These are phyloP conservation scores for Melanomma pulvis-pyrius DNA, from an alignment of 495 filamentous ascomycete species.

Conservation along the genomic window DNA sequence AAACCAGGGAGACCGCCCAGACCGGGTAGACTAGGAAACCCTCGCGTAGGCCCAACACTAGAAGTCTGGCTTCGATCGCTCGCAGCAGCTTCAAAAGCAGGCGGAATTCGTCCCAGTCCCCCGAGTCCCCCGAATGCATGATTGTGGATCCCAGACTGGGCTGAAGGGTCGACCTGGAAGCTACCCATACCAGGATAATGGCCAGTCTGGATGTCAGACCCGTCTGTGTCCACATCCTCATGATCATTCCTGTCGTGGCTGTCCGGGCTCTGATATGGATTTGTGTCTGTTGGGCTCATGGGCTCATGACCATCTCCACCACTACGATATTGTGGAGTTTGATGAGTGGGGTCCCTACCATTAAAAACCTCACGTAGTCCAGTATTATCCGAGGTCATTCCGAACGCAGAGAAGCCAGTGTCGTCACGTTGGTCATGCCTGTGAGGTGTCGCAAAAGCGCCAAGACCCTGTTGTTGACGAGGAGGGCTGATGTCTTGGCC, in stretches of 20 bases:
- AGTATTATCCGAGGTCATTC: constrained; percentile 75
- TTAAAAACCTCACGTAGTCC: constrained; percentile 66
- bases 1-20: constrained; percentile 62
- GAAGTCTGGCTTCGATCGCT: constrained; percentile 88
- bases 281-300: constrained; percentile 91
- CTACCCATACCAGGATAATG: constrained; percentile 61
- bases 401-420: constrained; percentile 65
- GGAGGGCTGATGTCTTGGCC: constrained; percentile 73
- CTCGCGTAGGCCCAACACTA: constrained; percentile 72
- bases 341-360: constrained; percentile 61
- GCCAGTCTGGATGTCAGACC: constrained; percentile 58
- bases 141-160: constrained; percentile 6
- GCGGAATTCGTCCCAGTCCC: constrained; percentile 38
- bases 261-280: constrained; percentile 95
- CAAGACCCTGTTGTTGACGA: constrained; percentile 46
- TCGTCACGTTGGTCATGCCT: constrained; percentile 57
- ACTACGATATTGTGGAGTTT: constrained; percentile 54
- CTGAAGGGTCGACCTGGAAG: constrained; percentile 54
- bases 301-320: constrained; percentile 60
- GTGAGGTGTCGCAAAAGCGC: constrained; percentile 59
- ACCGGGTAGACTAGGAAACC: constrained; percentile 67
- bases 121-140: constrained; percentile 45
- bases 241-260: constrained; percentile 68
- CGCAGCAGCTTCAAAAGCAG: constrained; percentile 62
- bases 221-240: constrained; percentile 66